Base-by-base conservation (phyloP, 306 rosid species). In the Castanopsis chinensis region DNA sequence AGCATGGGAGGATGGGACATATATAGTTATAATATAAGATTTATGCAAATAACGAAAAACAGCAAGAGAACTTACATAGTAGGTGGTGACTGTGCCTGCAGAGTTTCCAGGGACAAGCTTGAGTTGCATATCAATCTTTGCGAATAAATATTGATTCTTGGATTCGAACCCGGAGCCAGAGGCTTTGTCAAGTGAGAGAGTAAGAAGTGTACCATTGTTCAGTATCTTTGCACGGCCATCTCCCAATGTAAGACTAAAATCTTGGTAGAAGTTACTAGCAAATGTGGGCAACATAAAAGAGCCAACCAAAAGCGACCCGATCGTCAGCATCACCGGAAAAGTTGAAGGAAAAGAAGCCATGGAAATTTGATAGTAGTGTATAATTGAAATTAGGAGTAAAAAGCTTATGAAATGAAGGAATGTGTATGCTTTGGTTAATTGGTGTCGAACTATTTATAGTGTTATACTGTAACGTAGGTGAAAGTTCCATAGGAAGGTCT, bases 41-140 rank as follows among this genome's bases (percentile, higher is more conserved):
- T 25, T 21, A 18, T 6, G 23, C 3, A 20, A 32, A 27, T 53
- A 5, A 6, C 20, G 37, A 35, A 35, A 56, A 18, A 9, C 14
- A 2, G 3, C 1, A 19, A 35, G 23, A 57, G 56, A 59, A 28
- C 84, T 77, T 90, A 86, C 92, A 80, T 92, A 92, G 58, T 87
- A 92, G 58, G 95, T 88, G 20, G 97, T 87, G 81, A 92, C 97
- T 27, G 91, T 89, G 81, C 97, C 97, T 18, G 95, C 97, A 17
- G 93, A 92, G 78, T 89, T 88, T 73, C 93, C 93, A 1, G 92
- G 76, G 1, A 90, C 95, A 27, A 92, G 97, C 88, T 92, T 89
- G 85, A 92, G 86, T 71, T 92, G 97, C 93, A 90, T 90, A 54
- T 92, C 89, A 20, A 90, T 87, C 41, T 86, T 85, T 1, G 95